Percentiles rank a stretch among this genome's conserved stretches.
phyloP scores from a whole-genome alignment of 768 basidiomycete species.

The Naganishia antarctica region DNA sequence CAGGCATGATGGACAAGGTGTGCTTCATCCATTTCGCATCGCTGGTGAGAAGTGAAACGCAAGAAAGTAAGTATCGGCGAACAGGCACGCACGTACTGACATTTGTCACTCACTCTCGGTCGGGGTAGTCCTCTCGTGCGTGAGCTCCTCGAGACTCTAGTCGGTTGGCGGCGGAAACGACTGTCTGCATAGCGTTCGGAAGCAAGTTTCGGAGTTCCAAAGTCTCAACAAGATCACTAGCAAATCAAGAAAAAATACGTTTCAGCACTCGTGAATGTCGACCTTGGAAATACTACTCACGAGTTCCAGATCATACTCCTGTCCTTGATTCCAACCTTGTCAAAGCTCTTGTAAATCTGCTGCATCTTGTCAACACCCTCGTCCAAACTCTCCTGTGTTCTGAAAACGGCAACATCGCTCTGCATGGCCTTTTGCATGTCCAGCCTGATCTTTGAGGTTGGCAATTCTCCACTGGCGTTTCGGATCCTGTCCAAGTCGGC shows the following conservation, averaged over 20 bases:
- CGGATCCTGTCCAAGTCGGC: conserved; percentile 77
- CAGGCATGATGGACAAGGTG: conserved; percentile 85
- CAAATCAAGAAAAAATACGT: conserved; percentile 18
- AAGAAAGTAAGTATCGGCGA: background rate
- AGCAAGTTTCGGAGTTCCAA: conserved; percentile 93
- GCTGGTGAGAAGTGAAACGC: too few species aligned
- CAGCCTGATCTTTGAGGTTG: conserved; percentile 83
- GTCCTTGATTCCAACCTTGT: conserved; percentile 92
- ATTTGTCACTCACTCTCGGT: conserved; percentile 64
- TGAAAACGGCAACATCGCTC: conserved; percentile 46
- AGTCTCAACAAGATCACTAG: conserved; percentile 90
- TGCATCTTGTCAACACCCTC: conserved; percentile 85
- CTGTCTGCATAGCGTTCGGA: conserved; percentile 93
- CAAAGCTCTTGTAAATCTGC: conserved; percentile 79
- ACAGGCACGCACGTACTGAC: background rate
- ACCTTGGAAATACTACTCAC: conserved; percentile 55
- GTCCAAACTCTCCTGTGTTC: conserved; percentile 81
- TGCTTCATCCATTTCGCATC: conserved; percentile 51
- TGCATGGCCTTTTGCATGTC: conserved; percentile 99
- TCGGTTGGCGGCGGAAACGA: conserved; percentile 71
- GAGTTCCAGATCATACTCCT: conserved; percentile 99
- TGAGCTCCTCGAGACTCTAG: conserved; percentile 98
- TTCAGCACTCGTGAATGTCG: background rate
- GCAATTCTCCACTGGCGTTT: conserved; percentile 70
- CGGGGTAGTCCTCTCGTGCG: conserved; percentile 96